Base-by-base conservation (phyloP, 176 grass and related monocot genomes). In the Zea luxurians region DNA sequence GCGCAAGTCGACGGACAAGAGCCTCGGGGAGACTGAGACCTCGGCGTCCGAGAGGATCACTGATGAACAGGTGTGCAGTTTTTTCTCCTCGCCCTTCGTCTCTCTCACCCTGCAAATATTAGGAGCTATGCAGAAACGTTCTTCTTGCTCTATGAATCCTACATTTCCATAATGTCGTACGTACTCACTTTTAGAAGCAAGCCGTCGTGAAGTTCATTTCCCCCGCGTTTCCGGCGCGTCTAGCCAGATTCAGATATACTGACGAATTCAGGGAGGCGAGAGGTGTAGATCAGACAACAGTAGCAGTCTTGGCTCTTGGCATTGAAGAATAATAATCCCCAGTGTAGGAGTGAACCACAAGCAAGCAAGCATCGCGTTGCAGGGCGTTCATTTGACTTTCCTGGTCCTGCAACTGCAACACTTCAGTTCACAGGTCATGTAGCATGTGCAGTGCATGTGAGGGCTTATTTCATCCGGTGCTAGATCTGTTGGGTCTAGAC, bases 1-100 rank as follows among this genome's bases (percentile, higher is more conserved):
- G 71, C 82, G 90, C 64, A 92, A 79, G 77, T 84, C 89, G 20
- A 79, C 92, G 36, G 89, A 96, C 40, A 96, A 89, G 83, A 79
- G 64, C 66, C 61, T 40, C 53, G 87, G 81, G 49, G 89, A 96
- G 74, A 89, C 87, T 2, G 89, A 92, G 66, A 92, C 89, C 87
- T 89, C 89, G 7, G 59, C 63, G 10, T 95, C 92, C 38, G 89
- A 89, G 84, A 85, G 78, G 74, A 46, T 78, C 12, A 70, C 92
- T 59, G 92, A 92, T 73, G 87, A 92, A 75, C 92, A 96, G 89
- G 92, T 96, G 67, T 5, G 10, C 21, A 15, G 37, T 36, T 72
- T 72, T 6, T 13, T 9, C 7, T 53, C 21, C 27, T 50, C 1
- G 3, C 27, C 13, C 15, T 41, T 21, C 38, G 1, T 27, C 27